These are phyloP conservation scores for Theobroma cacao DNA, from an alignment of 345 rosid species.

Conservation along the genomic window DNA sequence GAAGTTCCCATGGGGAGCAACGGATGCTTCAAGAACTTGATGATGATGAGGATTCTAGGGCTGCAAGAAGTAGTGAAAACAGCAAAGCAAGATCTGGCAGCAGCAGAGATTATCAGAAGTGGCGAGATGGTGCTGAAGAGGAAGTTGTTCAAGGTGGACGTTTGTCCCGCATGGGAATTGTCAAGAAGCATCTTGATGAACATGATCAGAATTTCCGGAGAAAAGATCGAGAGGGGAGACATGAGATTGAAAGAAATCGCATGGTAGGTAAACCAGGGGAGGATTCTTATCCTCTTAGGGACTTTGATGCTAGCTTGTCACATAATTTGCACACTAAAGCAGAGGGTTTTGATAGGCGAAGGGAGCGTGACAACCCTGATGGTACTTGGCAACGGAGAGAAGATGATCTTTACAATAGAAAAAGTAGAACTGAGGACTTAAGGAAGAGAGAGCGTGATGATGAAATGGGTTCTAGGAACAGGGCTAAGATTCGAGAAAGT, in stretches of 20 bases:
- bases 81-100: slow-evolving; percentile 89
- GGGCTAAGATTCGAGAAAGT: slow-evolving; percentile 60
- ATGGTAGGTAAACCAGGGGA: slow-evolving; percentile 47
- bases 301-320: slow-evolving; percentile 43
- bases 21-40: slow-evolving; percentile 48
- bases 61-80: slow-evolving; percentile 88
- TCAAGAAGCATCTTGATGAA: slow-evolving; percentile 51
- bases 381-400: slow-evolving; percentile 63
- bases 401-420: slow-evolving; percentile 55
- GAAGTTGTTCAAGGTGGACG: slow-evolving; percentile 74
- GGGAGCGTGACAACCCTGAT: slow-evolving; percentile 61
- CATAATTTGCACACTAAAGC: slow-evolving; percentile 42
- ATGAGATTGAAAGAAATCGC: slow-evolving; percentile 57
- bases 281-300: slow-evolving; percentile 53
- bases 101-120: slow-evolving; percentile 70
- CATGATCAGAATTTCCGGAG: slow-evolving; percentile 49
- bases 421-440: slow-evolving; percentile 59
- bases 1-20: slow-evolving; percentile 40
- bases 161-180: slow-evolving; percentile 36
- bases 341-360: slow-evolving; percentile 64
- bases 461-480: slow-evolving; percentile 68
- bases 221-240: slow-evolving; percentile 59
- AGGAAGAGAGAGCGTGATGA: slow-evolving; percentile 74
- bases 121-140: slow-evolving; percentile 69
- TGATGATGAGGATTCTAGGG: slow-evolving; percentile 68